phyloP scores from a whole-genome alignment of 2,329 filamentous ascomycete genomes.

The Pseudogymnoascus verrucosus region DNA sequence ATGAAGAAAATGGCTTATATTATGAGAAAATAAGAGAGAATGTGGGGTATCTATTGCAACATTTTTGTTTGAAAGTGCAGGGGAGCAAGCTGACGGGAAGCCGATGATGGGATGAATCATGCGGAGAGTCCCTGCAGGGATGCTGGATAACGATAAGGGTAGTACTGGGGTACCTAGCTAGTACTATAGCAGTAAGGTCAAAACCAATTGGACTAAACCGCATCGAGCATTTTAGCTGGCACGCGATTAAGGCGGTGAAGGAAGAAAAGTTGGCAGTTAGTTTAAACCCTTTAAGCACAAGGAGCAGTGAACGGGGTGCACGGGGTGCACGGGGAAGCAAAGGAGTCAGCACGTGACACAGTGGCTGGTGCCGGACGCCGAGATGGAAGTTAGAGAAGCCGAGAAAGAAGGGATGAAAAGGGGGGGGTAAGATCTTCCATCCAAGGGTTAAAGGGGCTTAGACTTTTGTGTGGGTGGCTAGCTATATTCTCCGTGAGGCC shows the following conservation, averaged over 20 bases:
- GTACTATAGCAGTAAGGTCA: neutral
- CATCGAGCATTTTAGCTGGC: neutral
- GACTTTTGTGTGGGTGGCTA: neutral
- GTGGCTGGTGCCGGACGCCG: neutral
- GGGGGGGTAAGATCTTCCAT: neutral
- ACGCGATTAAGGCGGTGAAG: neutral
- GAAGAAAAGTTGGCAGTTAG: neutral
- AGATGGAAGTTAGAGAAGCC: neutral
- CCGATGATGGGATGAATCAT: neutral
- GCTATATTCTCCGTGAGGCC: neutral
- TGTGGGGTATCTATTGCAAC: neutral
- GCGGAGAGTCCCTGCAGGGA: slow-evolving; percentile 1
- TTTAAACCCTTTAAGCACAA: neutral
- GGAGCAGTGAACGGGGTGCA: no score
- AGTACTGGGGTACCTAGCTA: neutral
- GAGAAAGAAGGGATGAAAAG: neutral
- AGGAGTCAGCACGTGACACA: neutral
- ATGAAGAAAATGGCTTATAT: neutral
- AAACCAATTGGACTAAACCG: neutral
- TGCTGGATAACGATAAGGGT: neutral
- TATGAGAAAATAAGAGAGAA: neutral
- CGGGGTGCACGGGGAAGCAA: neutral
- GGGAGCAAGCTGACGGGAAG: neutral
- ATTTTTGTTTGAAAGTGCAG: neutral
- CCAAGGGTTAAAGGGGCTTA: slow-evolving; percentile 3